Evolutionary conservation across 352 stramenopile genomes (phyloP).

Genomic region (Globisporangium polare): DNA sequence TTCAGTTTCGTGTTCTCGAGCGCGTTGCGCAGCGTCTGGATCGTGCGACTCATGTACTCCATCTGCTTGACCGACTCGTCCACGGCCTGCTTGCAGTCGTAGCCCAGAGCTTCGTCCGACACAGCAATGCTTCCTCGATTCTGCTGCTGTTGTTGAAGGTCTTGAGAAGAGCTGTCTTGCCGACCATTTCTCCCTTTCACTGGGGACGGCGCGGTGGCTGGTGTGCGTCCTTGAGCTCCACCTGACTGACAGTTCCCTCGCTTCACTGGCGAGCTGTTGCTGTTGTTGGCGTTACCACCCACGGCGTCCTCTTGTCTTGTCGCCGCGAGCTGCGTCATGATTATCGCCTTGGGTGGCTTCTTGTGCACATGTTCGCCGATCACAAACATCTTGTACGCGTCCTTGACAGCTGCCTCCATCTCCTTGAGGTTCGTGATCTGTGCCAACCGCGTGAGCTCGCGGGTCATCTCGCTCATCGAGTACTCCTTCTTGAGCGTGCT

Average conservation of each 20-base stretch:
- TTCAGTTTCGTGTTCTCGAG: slow-evolving; percentile 72
- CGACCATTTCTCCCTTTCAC: neutral
- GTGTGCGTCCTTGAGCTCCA: neutral
- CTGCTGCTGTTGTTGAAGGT: slow-evolving; percentile 2
- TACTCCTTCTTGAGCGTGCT: slow-evolving; percentile 80
- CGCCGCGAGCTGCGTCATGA: slow-evolving; percentile 9
- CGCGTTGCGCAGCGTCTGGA: slow-evolving; percentile 53
- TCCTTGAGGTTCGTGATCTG: slow-evolving; percentile 79
- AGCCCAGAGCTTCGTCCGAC: slow-evolving; percentile 49
- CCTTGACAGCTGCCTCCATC: slow-evolving; percentile 74
- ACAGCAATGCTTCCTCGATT: neutral
- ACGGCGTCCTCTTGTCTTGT: neutral
- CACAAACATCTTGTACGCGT: slow-evolving; percentile 71
- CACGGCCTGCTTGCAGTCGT: slow-evolving; percentile 74
- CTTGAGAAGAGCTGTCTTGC: neutral
- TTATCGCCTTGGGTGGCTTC: slow-evolving; percentile 35
- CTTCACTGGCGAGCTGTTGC: slow-evolving; percentile 4
- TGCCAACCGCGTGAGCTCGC: slow-evolving; percentile 64
- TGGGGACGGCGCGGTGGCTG: slow-evolving; percentile 12
- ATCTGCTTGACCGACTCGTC: slow-evolving; percentile 77
- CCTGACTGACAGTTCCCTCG: neutral
- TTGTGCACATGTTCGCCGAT: slow-evolving; percentile 66
- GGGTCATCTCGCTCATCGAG: slow-evolving; percentile 71
- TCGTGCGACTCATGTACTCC: slow-evolving; percentile 77
- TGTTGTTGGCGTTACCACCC: neutral